phyloP scores from a whole-genome alignment of 2,329 filamentous ascomycete species.

The Aspergillus sp. region DNA sequence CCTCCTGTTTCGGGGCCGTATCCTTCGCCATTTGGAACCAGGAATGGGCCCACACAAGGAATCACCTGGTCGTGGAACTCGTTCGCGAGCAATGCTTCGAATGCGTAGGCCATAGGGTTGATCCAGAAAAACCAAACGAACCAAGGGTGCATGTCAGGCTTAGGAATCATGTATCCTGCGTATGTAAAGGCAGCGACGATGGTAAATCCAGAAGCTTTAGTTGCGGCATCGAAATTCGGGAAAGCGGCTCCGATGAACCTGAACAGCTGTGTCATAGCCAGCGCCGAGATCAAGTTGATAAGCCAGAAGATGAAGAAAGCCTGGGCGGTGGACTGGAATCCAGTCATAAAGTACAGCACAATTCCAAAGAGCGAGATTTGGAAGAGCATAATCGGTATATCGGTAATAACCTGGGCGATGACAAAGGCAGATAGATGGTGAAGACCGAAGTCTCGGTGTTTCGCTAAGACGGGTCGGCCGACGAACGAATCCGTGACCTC shows the following conservation, averaged over 20 bases:
- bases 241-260: conserved; percentile 53
- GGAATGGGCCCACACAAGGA: conserved; percentile 25
- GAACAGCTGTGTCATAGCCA: conserved; percentile 58
- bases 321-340: conserved; percentile 47
- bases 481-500: conserved; percentile 63
- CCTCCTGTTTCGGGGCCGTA: conserved; percentile 15
- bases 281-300: conserved; percentile 46
- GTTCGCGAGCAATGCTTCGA: conserved; percentile 27
- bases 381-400: conserved; percentile 54
- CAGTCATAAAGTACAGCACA: conserved; percentile 61
- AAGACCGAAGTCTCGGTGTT: conserved; percentile 57
- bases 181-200: conserved; percentile 31
- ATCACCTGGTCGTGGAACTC: conserved; percentile 28
- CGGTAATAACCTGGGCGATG: conserved; percentile 40
- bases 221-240: conserved; percentile 54
- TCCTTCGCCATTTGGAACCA: conserved; percentile 26
- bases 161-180: conserved; percentile 40
- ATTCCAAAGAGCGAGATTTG: conserved; percentile 58
- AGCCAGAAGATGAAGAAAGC: conserved; percentile 61
- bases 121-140: conserved; percentile 38
- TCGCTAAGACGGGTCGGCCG: conserved; percentile 56
- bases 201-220: conserved; percentile 44
- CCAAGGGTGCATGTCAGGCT: conserved; percentile 48
- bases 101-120: conserved; percentile 30
- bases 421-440: conserved; percentile 49